phyloP scores from a whole-genome alignment of 176 grass and related monocot species.

The Triticum dicoccoides region DNA sequence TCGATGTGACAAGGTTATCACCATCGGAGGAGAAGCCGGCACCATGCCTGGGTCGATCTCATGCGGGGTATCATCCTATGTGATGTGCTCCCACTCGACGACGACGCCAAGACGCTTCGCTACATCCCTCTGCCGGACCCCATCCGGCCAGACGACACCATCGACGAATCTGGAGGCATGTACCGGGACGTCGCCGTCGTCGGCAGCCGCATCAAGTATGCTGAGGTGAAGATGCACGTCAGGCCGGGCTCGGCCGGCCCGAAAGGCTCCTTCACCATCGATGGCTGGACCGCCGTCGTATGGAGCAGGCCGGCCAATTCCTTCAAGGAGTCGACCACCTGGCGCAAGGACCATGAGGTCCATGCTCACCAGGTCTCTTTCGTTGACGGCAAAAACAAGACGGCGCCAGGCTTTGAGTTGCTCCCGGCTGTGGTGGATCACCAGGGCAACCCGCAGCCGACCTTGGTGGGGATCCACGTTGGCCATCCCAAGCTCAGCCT shows the following conservation, averaged over 20 bases:
- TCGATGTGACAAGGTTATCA: background rate
- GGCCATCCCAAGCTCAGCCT: background rate
- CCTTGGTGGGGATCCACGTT: background rate
- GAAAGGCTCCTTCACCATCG: background rate
- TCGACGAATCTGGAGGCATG: background rate
- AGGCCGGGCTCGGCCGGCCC: background rate
- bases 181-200: background rate
- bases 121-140: background rate
- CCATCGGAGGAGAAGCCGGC: background rate
- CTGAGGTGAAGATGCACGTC: background rate
- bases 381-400: background rate
- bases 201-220: background rate
- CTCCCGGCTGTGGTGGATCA: background rate
- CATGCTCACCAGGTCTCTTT: background rate
- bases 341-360: background rate
- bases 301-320: background rate
- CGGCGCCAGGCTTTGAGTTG: background rate
- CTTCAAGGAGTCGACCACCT: background rate
- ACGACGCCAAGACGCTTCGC: background rate
- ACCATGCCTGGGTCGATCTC: slow-evolving; percentile 17
- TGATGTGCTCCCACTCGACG: background rate
- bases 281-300: background rate
- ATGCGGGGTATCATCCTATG: background rate
- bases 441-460: background rate
- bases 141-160: background rate